Base-by-base conservation (phyloP, 179 eudicot genomes). In the Actinidia chinensis region DNA sequence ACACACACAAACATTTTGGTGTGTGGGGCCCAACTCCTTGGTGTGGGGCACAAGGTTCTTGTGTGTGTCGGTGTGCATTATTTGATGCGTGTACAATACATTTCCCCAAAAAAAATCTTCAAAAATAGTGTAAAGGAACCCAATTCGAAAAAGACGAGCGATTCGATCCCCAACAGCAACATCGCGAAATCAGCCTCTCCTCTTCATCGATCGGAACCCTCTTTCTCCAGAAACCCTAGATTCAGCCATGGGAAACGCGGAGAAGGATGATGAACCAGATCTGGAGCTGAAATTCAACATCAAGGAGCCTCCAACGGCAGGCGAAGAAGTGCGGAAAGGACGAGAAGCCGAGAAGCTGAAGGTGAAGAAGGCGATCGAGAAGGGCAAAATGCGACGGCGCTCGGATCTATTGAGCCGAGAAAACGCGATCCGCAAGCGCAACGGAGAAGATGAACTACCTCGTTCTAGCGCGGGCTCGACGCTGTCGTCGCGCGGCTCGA, bases 261-360 rank as follows among this genome's bases (percentile, higher is more conserved):
- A 89, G 88, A 90, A 85, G 71, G n/a, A 64, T 90, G 74, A 81
- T 91, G 92, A 87, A 91, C 33, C 93, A 91, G 73, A 86, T 91
- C 75, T 90, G 89, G 92, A 91, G 79, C 84, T 90, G 4, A 91
- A 89, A 71, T 87, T 90, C 88, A 87, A n/a, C 97, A 0, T 78
- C 92, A 33, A 91, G 90, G 71, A 78, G 84, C 48, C 86, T 90
- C 23, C 89, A 82, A 56, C 81, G 89, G 46, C 97, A 90, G 42
- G 78, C 92, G 2, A 69, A 81, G 22, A 88, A 89, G 77, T 89
- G 92, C 84, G 92, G 87, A 40, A 89, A 87, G 43, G 92, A 89
- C 6, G 92, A 89, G 79, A 89, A 89, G 78, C 86, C 6, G 90
- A 89, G 76, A 89, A 89, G 55, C 63, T 89, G 52, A 89, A 87